Conservation (phyloP, 1,139 yeast species). For the Diutina pseudorugosa region DNA sequence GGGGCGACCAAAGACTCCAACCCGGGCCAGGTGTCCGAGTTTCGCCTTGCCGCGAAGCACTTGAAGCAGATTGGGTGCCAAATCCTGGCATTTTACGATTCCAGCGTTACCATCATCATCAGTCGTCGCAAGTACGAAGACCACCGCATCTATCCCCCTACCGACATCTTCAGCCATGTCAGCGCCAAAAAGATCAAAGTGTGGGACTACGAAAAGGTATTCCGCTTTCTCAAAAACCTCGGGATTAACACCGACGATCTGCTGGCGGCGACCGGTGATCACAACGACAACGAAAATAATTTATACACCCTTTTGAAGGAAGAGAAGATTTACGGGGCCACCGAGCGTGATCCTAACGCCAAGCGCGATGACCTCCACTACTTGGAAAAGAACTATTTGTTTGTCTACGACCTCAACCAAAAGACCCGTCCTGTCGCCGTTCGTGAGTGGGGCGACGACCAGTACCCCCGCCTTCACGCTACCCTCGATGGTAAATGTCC, state of each 20-base stretch:
- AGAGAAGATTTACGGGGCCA: constrained; percentile 77
- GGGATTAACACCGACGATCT: constrained; percentile 23
- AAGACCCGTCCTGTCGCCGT: constrained; percentile 71
- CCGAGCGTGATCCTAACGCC: constrained; percentile 81
- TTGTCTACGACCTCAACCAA: constrained; percentile 73
- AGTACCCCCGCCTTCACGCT: constrained; percentile 30
- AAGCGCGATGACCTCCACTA: constrained; percentile 76
- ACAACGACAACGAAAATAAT: constrained; percentile 14
- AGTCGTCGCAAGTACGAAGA: constrained; percentile 34
- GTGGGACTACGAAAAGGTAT: constrained; percentile 82
- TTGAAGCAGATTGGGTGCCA: constrained; percentile 51
- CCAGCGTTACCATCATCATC: constrained; percentile 69
- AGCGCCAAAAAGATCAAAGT: constrained; percentile 53
- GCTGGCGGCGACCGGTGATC: constrained; percentile 9
- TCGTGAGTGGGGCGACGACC: constrained; percentile 59
- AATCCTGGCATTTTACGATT: constrained; percentile 66
- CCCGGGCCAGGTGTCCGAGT: constrained; percentile 32
- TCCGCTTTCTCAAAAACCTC: constrained; percentile 64
- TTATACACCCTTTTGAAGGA: constrained; percentile 64
- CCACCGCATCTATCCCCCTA: constrained; percentile 21
- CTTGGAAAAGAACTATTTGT: constrained; percentile 54
- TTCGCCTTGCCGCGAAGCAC: constrained; percentile 41
- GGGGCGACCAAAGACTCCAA: constrained; percentile 42
- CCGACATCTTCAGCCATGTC: constrained; percentile 62
- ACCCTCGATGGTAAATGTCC: constrained; percentile 65